Evolutionary conservation across 1,284 basidiomycete species (phyloP), one percentile per base, ranked within the genome.

Genomic region (Pascua guehoae): DNA sequence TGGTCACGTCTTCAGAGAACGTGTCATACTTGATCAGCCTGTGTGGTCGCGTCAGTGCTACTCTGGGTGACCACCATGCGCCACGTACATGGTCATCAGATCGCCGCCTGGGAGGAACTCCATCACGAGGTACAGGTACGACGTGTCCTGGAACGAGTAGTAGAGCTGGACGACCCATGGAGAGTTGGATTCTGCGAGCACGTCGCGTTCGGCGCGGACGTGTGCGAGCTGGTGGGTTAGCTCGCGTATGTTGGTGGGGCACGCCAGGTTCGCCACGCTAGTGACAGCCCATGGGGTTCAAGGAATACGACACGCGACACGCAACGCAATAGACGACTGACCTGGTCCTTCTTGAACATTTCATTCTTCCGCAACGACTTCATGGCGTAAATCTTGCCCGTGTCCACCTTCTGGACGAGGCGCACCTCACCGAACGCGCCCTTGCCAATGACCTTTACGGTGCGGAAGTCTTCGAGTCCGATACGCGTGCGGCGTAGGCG

Each of bases 21-120:
- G 95, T 91, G 76, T 98, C 95, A 78, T 98, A 98, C 79, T 98
- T 98, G 87, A 98, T 98, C 64, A 98, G 82, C 95, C 98, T 98
- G 41, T 88, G 2, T 12, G 39, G 40, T 15, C 16, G n/a, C 36
- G 17, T 46, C 32, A 47, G 49, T 38, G 24, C 43, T 2, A 41
- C 42, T 11, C 12, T 11, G 1, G n/a, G 41, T 5, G 5, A 42
- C n/a, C 11, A 14, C 11, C 1, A 11, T 17, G 24, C 41, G 11
- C 32, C 12, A 64, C 73, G 66, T 45, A 79, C 77, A 79, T 78
- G 15, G 77, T 84, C 95, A 98, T 98, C 60, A 98, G 81, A 77
- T 98, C 95, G 18, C 95, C 95, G 47, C 95, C 95, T 37, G 95
- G 94, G 54, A 98, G 81, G 80, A 98, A 98, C 77, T 98, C 95